Evolutionary conservation across 2,329 filamentous ascomycete species (phyloP).

Genomic region (Fusarium sp.): DNA sequence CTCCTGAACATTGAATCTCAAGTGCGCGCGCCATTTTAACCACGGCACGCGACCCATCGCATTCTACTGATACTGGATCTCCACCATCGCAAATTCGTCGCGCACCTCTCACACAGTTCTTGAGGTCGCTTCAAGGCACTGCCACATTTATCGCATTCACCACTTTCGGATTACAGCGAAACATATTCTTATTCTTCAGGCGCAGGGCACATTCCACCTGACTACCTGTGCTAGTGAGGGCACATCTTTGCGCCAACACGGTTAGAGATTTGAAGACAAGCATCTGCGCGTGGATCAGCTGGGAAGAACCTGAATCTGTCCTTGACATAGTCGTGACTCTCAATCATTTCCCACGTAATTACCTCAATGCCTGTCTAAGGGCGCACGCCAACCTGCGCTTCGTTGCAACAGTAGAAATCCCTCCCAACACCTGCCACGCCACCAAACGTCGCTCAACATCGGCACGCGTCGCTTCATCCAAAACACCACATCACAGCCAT

Average conservation of each 20-base stretch:
- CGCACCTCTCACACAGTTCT: background rate
- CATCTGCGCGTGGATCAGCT: constrained; percentile 37
- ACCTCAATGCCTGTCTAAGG: constrained; percentile 43
- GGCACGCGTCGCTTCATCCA: constrained; percentile 16
- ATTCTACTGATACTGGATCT: constrained; percentile 19
- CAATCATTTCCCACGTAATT: constrained; percentile 48
- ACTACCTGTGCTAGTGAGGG: constrained; percentile 8
- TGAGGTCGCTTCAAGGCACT: background rate
- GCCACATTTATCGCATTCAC: background rate
- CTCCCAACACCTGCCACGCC: constrained; percentile 25
- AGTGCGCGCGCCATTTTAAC: constrained; percentile 4
- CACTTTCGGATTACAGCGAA: background rate
- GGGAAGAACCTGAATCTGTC: constrained; percentile 37
- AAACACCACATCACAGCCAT: background rate
- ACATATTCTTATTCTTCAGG: background rate
- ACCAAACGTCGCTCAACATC: constrained; percentile 14
- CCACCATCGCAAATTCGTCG: constrained; percentile 10
- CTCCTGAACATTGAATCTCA: background rate
- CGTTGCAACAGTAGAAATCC: constrained; percentile 44
- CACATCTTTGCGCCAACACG: constrained; percentile 28
- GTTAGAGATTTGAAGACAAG: constrained; percentile 36
- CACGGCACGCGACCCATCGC: constrained; percentile 25
- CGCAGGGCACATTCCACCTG: background rate
- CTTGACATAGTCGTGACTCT: constrained; percentile 48
- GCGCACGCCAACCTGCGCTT: constrained; percentile 38